A percentile compares a stretch with the other conserved stretches of the same genome.
phyloP scores from a whole-genome alignment of 805 yeast species.

The Lipomyces spencermartinsiae region DNA sequence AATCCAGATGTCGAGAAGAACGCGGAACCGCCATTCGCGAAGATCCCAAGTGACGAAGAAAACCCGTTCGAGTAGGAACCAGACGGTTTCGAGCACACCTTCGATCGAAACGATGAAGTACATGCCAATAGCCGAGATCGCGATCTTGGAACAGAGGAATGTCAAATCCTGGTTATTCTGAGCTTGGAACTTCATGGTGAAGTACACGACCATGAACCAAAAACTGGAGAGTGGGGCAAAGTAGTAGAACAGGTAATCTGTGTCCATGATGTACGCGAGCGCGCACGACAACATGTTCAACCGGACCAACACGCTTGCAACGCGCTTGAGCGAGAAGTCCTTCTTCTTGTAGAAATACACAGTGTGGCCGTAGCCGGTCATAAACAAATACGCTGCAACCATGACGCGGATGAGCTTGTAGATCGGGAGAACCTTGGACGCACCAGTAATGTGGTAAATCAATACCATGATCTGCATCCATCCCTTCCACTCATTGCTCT shows the following conservation, averaged over 20 bases:
- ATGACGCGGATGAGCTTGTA: constrained; percentile 40
- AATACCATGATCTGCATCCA: constrained; percentile 42
- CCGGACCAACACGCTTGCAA: constrained; percentile 39
- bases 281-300: constrained; percentile 38
- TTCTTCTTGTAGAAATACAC: constrained; percentile 38
- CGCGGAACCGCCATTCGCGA: constrained; percentile 41
- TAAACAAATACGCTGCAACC: constrained; percentile 42
- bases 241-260: constrained; percentile 41
- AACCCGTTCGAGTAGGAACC: constrained; percentile 33
- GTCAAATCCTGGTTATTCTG: constrained; percentile 31
- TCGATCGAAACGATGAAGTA: constrained; percentile 30
- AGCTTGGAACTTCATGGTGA: constrained; percentile 36
- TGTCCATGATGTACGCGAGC: constrained; percentile 41
- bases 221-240: constrained; percentile 41
- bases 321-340: constrained; percentile 40
- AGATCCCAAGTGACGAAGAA: constrained; percentile 40
- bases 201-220: constrained; percentile 40
- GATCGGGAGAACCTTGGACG: constrained; percentile 40
- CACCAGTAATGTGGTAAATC: constrained; percentile 42
- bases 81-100: constrained; percentile 37
- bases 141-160: constrained; percentile 36
- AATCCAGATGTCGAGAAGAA: constrained; percentile 38
- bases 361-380: constrained; percentile 42
- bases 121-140: constrained; percentile 23
- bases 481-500: constrained; percentile 42